Conservation (phyloP, 225 moss, liverwort and hornwort species). For the Sphagnum contortum region DNA sequence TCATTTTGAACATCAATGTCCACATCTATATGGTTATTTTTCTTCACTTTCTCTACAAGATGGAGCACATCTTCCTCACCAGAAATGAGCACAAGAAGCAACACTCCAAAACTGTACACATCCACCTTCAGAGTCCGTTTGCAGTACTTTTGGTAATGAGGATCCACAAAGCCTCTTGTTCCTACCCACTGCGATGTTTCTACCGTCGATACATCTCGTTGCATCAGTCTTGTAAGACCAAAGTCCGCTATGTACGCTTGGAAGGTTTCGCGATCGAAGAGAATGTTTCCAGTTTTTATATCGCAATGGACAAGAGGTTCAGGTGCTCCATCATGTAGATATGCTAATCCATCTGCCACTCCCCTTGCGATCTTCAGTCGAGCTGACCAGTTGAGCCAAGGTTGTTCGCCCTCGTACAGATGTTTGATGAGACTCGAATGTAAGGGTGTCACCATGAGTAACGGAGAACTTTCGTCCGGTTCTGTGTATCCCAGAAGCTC, state of each 20-base stretch:
- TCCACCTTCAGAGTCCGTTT: not conserved
- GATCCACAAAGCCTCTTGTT: conserved; percentile 7
- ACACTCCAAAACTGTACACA: conserved; percentile 2
- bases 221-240: conserved; percentile 7
- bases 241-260: conserved; percentile 6
- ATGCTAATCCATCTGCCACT: conserved; percentile 1
- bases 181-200: conserved; percentile 2
- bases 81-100: not conserved
- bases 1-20: not conserved
- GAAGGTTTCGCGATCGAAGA: conserved; percentile 1
- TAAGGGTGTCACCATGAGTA: conserved; percentile 1
- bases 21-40: not conserved
- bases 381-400: not conserved
- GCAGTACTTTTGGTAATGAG: not conserved
- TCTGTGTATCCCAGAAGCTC: not conserved
- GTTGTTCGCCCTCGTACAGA: not conserved
- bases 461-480: not conserved
- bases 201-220: not conserved
- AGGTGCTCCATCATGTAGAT: conserved; percentile 10
- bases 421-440: conserved; percentile 1
- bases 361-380: conserved; percentile 4
- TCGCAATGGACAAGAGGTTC: conserved; percentile 11
- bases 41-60: not conserved
- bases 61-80: not conserved
- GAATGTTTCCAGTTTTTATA: conserved; percentile 17